These are phyloP conservation scores for Pseudophaeomoniella oleicola DNA, from an alignment of 2,329 filamentous ascomycete species.

Conservation along the genomic window DNA sequence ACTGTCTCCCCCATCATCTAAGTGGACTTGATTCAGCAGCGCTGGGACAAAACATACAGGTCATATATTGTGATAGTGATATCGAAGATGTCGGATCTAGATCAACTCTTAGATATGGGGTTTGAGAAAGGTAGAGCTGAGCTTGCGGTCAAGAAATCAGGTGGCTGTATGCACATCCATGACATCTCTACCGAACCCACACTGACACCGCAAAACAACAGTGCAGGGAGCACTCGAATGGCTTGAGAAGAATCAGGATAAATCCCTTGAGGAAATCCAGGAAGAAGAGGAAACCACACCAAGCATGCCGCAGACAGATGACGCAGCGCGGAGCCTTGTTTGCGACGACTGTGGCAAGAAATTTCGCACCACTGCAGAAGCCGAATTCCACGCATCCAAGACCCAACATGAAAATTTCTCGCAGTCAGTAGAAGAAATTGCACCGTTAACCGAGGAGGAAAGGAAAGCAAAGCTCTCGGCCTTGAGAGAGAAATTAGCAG, in stretches of 20 bases:
- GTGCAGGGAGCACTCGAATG: slow-evolving; percentile 86
- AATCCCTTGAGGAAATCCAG: slow-evolving; percentile 67
- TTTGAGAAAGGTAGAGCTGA: slow-evolving; percentile 74
- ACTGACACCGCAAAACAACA: slow-evolving; percentile 18
- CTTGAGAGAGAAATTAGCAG: slow-evolving; percentile 54
- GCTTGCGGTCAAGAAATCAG: slow-evolving; percentile 70
- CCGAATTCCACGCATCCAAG: slow-evolving; percentile 82
- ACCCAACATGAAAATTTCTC: slow-evolving; percentile 84
- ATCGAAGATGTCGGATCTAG: slow-evolving; percentile 40
- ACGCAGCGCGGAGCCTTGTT: slow-evolving; percentile 63
- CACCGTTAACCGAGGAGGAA: slow-evolving; percentile 80
- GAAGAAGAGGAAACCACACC: slow-evolving; percentile 39
- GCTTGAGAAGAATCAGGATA: slow-evolving; percentile 86
- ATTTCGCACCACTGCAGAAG: slow-evolving; percentile 67
- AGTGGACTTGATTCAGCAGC: too few relatives aligned
- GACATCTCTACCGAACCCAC: not conserved
- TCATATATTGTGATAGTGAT: too few relatives aligned
- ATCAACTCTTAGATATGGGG: slow-evolving; percentile 51
- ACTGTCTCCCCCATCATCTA: too few relatives aligned
- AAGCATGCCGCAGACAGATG: slow-evolving; percentile 50
- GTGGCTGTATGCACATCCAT: slow-evolving; percentile 47
- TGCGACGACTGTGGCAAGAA: slow-evolving; percentile 94
- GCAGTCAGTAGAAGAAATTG: slow-evolving; percentile 85
- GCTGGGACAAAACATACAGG: too few relatives aligned
- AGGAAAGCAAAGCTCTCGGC: slow-evolving; percentile 69